Evolutionary conservation across 2,329 filamentous ascomycete genomes (phyloP).

Genomic region (Aspergillus ustus): DNA sequence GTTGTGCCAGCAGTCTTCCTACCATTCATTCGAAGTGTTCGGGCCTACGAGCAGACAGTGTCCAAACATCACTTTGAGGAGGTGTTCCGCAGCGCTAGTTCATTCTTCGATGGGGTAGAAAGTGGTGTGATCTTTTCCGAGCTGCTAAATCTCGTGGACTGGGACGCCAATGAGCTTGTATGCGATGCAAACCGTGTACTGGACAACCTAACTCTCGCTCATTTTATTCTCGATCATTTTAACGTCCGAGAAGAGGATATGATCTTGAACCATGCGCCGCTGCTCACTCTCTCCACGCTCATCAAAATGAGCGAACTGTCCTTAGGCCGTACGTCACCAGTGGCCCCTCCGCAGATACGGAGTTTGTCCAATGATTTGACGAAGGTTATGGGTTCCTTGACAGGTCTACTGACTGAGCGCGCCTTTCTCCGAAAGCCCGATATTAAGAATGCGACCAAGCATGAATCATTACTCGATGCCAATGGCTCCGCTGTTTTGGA

Average conservation of each 20-base stretch:
- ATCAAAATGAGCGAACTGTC: slow-evolving; percentile 49
- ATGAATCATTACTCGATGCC: slow-evolving; percentile 21
- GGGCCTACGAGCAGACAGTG: slow-evolving; percentile 70
- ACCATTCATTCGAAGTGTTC: slow-evolving; percentile 79
- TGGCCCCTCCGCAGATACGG: slow-evolving; percentile 24
- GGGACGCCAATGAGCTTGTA: slow-evolving; percentile 56
- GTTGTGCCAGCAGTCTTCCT: slow-evolving; percentile 89
- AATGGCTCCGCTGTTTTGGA: slow-evolving; percentile 56
- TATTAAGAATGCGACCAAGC: slow-evolving; percentile 29
- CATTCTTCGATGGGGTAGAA: slow-evolving; percentile 97
- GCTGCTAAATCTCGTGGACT: slow-evolving; percentile 68
- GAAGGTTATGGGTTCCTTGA: slow-evolving; percentile 35
- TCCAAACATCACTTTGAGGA: slow-evolving; percentile 78
- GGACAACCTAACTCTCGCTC: slow-evolving; percentile 72
- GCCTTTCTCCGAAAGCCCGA: slow-evolving; percentile 55
- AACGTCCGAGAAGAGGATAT: slow-evolving; percentile 97
- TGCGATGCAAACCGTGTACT: slow-evolving; percentile 54
- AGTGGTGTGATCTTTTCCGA: slow-evolving; percentile 91
- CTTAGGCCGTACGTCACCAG: slow-evolving; percentile 15
- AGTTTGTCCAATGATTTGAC: slow-evolving; percentile 32
- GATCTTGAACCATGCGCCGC: slow-evolving; percentile 81
- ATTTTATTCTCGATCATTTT: slow-evolving; percentile 84
- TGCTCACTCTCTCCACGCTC: slow-evolving; percentile 70
- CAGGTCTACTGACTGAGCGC: slow-evolving; percentile 51
- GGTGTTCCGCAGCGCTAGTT: slow-evolving; percentile 87